Conservation (phyloP, 371 early-diverging fungal species). For the Mucor indicus region DNA sequence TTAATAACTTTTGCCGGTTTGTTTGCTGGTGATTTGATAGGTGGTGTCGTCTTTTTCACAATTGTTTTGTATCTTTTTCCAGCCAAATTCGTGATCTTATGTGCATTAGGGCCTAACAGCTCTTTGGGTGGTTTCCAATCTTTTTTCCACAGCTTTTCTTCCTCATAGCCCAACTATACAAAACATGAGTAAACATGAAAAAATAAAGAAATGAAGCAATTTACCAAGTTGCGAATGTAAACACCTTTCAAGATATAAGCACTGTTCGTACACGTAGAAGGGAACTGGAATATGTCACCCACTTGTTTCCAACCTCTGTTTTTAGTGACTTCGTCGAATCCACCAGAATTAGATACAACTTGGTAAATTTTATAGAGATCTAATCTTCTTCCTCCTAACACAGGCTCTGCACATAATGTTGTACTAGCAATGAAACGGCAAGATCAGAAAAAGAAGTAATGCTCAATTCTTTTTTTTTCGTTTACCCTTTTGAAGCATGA, state of each 20-base stretch:
- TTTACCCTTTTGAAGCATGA: constrained; percentile 61
- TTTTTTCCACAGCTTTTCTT: constrained; percentile 33
- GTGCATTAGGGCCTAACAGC: constrained; percentile 26
- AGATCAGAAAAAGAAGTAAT: neutral
- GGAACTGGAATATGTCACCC: constrained; percentile 67
- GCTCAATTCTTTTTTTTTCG: neutral
- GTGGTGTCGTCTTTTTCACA: constrained; percentile 2
- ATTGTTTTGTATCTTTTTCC: constrained; percentile 19
- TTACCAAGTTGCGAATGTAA: constrained; percentile 61
- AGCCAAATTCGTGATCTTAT: constrained; percentile 25
- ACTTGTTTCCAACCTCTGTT: constrained; percentile 76
- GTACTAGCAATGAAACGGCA: neutral
- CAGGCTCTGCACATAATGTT: constrained; percentile 54
- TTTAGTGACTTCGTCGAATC: constrained; percentile 71
- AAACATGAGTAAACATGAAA: too few relatives aligned
- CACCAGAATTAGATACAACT: constrained; percentile 63
- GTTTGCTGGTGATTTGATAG: neutral
- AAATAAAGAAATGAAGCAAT: neutral
- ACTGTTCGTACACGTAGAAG: constrained; percentile 77
- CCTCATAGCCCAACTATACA: constrained; percentile 31
- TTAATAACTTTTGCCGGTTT: neutral
- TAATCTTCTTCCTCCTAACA: constrained; percentile 70
- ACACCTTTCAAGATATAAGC: constrained; percentile 74
- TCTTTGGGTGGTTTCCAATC: constrained; percentile 32
- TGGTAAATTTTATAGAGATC: constrained; percentile 69